A percentile compares a stretch with the other conserved stretches of the same genome.
Conservation (phyloP, 352 stramenopile species). For the Globisporangium camurandrum region DNA sequence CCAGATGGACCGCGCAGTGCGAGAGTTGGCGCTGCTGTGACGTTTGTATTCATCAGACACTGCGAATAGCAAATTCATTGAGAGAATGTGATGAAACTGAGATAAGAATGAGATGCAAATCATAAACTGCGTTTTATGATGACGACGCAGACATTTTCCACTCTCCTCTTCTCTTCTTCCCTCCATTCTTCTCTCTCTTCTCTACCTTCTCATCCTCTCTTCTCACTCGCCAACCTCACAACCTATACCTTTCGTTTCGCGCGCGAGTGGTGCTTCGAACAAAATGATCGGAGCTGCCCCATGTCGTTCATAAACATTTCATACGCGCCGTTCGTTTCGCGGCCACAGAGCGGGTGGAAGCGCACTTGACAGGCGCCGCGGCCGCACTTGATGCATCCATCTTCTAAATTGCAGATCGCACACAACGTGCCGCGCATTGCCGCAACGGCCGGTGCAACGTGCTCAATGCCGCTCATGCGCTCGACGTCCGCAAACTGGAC, state of each 20-base stretch:
- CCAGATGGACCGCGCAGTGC: slow-evolving; percentile 62
- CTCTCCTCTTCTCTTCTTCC: too few relatives aligned
- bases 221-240: too few relatives aligned
- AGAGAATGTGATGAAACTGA: too few relatives aligned
- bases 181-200: too few relatives aligned
- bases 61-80: too few relatives aligned
- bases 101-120: too few relatives aligned
- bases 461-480: slow-evolving; percentile 72
- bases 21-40: slow-evolving; percentile 66
- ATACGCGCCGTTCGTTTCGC: slow-evolving; percentile 66
- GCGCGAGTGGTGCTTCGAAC: slow-evolving; percentile 58
- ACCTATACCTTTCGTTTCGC: neutral
- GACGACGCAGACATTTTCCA: too few relatives aligned
- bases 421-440: slow-evolving; percentile 61
- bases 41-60: neutral
- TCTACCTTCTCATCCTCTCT: too few relatives aligned
- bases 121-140: too few relatives aligned
- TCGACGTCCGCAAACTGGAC: slow-evolving; percentile 84
- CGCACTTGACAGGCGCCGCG: slow-evolving; percentile 52
- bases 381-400: slow-evolving; percentile 84
- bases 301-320: slow-evolving; percentile 90
- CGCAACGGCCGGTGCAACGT: slow-evolving; percentile 57
- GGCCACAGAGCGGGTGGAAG: slow-evolving; percentile 82
- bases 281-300: slow-evolving; percentile 76
- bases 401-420: slow-evolving; percentile 50